phyloP scores from a whole-genome alignment of 208 protist genomes.

The Naegleria gruberi region DNA sequence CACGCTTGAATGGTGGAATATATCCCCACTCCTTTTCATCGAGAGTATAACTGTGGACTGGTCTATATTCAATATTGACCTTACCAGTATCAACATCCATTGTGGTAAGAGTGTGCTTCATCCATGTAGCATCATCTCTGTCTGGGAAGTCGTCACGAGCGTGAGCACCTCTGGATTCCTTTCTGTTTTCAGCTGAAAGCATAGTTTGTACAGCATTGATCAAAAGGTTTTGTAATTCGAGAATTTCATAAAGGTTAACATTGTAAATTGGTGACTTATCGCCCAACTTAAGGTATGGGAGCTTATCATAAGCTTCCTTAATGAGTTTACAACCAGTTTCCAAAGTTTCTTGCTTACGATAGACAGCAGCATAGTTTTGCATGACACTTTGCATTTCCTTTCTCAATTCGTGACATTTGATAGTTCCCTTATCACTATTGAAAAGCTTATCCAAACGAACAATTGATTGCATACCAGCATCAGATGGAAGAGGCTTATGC shows the following conservation, averaged over 20 bases:
- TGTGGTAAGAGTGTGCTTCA: conserved; percentile 96
- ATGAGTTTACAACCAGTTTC: conserved; percentile 79
- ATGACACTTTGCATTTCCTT: conserved; percentile 93
- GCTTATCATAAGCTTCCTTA: conserved; percentile 78
- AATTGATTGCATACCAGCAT: conserved; percentile 83
- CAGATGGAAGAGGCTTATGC: conserved; percentile 64
- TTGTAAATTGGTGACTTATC: conserved; percentile 91
- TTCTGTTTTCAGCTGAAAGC: conserved; percentile 78
- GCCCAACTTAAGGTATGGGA: conserved; percentile 78
- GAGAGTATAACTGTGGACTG: conserved; percentile 77
- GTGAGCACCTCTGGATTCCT: conserved; percentile 92
- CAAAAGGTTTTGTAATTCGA: conserved; percentile 97
- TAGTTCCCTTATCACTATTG: conserved; percentile 66
- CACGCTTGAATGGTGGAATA: conserved; percentile 72
- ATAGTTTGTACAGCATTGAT: conserved; percentile 87
- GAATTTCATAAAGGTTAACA: conserved; percentile 94
- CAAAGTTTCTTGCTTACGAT: conserved; percentile 81
- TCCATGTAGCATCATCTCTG: conserved; percentile 95
- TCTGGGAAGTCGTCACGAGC: conserved; percentile 91
- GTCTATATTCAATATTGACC: conserved; percentile 80
- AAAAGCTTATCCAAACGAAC: conserved; percentile 86
- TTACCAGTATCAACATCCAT: conserved; percentile 77
- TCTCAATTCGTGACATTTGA: conserved; percentile 73
- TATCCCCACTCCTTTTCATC: conserved; percentile 70
- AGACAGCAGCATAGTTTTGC: conserved; percentile 92